Evolutionary conservation across 1,284 basidiomycete genomes (phyloP), one percentile per base, ranked within the genome.

Genomic region (Leccinum fallax): DNA sequence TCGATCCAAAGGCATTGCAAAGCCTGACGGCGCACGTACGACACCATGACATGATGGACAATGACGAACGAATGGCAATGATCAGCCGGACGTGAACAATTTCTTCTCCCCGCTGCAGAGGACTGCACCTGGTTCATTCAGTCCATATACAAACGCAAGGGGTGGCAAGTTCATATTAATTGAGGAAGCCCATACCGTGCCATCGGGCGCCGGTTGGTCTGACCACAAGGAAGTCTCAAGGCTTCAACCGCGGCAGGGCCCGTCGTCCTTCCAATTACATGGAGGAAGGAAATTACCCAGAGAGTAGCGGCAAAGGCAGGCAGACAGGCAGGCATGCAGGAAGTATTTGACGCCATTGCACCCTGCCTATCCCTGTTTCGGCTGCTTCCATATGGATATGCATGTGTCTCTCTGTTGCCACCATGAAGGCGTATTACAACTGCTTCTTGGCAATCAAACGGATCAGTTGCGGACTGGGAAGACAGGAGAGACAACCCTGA

Each of bases 161-260:
- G 61, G 58, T 49, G 49, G 43, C 32, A 43, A 46, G 32, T 53
- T 72, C 71, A 48, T 59, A 70, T 70, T 70, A 72, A 70, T 69
- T 40, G 61, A 63, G 55, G 62, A 43, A 65, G 55, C 24, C 43
- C 59, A 48, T 43, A 43, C 28, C 19, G 15, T 30, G 28, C 32
- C 40, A 58, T 58, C 54, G 34, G 62, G 58, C 60, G 36, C 59
- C 48, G 43, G 51, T 49, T 52, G 49, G 49, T 52, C 53, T 8
- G 34, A 59, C 65, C 72, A 57, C 72, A 52, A 52, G 49, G 69
- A 67, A 53, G 65, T 67, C 69, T 71, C 65, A 59, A 63, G 69
- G 69, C 67, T 48, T 48, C 26, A 53, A 74, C 67, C 70, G 55
- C 67, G 55, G 71, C 64, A 53, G 43, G 61, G 49, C 16, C 49